phyloP scores from a whole-genome alignment of 441 rosid genomes.

The Breynia disticha region DNA sequence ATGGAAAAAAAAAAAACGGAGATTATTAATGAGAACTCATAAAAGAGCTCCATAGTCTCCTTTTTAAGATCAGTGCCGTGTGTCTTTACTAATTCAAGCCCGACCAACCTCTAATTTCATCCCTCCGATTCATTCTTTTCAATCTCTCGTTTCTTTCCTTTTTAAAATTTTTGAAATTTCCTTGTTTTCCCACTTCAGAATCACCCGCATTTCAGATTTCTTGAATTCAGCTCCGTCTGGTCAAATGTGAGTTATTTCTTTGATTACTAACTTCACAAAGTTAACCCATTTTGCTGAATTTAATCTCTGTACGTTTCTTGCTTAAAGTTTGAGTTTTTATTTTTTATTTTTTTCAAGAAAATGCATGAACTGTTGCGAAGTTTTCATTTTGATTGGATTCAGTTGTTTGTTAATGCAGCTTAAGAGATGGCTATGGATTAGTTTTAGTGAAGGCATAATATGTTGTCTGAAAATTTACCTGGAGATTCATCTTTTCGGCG shows the following conservation, averaged over 20 bases:
- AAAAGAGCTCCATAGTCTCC: no score
- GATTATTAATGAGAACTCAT: neutral
- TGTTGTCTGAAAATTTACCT: constrained; percentile 35
- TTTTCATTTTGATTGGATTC: constrained; percentile 13
- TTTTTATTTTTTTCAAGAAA: neutral
- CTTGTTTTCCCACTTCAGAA: no score
- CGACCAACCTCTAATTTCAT: constrained; percentile 12
- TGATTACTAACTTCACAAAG: no score
- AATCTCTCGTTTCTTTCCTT: neutral
- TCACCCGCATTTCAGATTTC: no score
- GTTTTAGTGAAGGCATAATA: constrained; percentile 18
- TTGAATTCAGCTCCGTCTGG: no score
- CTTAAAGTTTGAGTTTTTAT: no score
- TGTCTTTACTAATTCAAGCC: constrained; percentile 30
- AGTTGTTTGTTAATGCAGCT: constrained; percentile 3
- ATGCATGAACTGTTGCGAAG: no score
- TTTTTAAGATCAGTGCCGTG: constrained; percentile 7
- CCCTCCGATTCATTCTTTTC: constrained; percentile 8
- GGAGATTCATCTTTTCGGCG: constrained; percentile 46
- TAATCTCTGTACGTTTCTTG: no score
- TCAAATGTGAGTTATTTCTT: no score
- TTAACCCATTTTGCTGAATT: no score
- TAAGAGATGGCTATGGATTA: constrained; percentile 11
- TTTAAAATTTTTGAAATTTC: neutral
- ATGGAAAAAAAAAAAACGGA: neutral